Evolutionary conservation across 2,329 filamentous ascomycete species (phyloP).

Genomic region (Fusarium compactum): DNA sequence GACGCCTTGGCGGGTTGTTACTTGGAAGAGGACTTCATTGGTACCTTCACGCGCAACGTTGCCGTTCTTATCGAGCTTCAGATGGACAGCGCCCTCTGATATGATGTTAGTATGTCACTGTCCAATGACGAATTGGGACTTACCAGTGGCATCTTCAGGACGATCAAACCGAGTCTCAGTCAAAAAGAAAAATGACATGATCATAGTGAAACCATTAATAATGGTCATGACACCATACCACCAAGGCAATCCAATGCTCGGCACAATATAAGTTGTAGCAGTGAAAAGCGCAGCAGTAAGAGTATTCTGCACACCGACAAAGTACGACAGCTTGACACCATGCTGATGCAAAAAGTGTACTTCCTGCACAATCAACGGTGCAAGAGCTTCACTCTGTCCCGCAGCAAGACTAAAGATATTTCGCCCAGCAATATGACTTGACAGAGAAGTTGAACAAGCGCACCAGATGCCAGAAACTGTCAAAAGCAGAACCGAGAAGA

Average conservation of each 20-base stretch:
- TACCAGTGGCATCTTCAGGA: slow-evolving; percentile 12
- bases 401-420: slow-evolving; percentile 15
- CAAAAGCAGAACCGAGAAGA: neutral
- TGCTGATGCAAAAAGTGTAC: slow-evolving; percentile 11
- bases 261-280: slow-evolving; percentile 6
- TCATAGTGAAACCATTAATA: neutral
- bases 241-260: neutral
- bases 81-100: neutral
- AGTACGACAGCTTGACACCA: neutral
- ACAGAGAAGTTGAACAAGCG: slow-evolving; percentile 9
- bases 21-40: slow-evolving; percentile 4
- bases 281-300: neutral
- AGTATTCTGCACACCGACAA: slow-evolving; percentile 7
- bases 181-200: slow-evolving; percentile 6
- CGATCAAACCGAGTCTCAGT: slow-evolving; percentile 8
- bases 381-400: slow-evolving; percentile 12
- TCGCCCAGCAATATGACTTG: neutral
- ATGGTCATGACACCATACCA: slow-evolving; percentile 24
- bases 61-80: slow-evolving; percentile 1
- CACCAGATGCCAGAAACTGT: slow-evolving; percentile 8
- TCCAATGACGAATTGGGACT: accelerated
- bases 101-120: accelerated
- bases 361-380: slow-evolving; percentile 11
- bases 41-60: neutral
- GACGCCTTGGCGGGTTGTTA: slow-evolving; percentile 12